Conservation (phyloP, 2,329 filamentous ascomycete genomes). For the Arthrobotrys conoides region DNA sequence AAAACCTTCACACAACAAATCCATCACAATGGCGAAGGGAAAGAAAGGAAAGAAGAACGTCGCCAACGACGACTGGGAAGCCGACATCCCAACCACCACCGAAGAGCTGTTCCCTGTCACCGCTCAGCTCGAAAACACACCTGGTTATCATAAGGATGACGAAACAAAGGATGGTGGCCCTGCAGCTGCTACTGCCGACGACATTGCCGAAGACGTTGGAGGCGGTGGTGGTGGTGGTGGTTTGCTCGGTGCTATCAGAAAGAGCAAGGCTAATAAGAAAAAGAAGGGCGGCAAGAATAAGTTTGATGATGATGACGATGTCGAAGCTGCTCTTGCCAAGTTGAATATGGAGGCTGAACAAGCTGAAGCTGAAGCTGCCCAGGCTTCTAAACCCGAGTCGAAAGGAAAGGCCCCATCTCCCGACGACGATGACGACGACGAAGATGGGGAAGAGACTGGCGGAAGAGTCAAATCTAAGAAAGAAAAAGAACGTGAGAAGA, state of each 20-base stretch:
- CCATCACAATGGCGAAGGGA: conserved; percentile 58
- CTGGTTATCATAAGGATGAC: conserved; percentile 74
- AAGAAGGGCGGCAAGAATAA: conserved; percentile 75
- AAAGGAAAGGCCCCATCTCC: conserved; percentile 68
- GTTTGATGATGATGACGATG: conserved; percentile 60
- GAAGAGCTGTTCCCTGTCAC: conserved; percentile 56
- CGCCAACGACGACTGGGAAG: conserved; percentile 64
- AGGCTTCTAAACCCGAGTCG: conserved; percentile 65
- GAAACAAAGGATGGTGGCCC: conserved; percentile 84
- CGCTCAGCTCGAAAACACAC: conserved; percentile 61
- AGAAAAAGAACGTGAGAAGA: conserved; percentile 98
- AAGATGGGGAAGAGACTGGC: conserved; percentile 70
- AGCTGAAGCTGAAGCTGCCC: conserved; percentile 66
- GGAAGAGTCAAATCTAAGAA: conserved; percentile 92
- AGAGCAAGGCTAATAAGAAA: conserved; percentile 87
- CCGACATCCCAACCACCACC: conserved; percentile 55
- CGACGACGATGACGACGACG: conserved; percentile 70
- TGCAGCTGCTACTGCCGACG: conserved; percentile 71
- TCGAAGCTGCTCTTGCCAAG: conserved; percentile 59
- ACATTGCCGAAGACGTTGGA: conserved; percentile 72
- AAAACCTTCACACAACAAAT: conserved; percentile 3
- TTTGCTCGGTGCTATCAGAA: conserved; percentile 83
- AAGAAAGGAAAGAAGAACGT: conserved; percentile 64
- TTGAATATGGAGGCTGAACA: conserved; percentile 65
- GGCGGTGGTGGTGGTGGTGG: conserved; percentile 75